Evolutionary conservation across 2,329 filamentous ascomycete species (phyloP).

Genomic region (Ophiocordyceps australis): DNA sequence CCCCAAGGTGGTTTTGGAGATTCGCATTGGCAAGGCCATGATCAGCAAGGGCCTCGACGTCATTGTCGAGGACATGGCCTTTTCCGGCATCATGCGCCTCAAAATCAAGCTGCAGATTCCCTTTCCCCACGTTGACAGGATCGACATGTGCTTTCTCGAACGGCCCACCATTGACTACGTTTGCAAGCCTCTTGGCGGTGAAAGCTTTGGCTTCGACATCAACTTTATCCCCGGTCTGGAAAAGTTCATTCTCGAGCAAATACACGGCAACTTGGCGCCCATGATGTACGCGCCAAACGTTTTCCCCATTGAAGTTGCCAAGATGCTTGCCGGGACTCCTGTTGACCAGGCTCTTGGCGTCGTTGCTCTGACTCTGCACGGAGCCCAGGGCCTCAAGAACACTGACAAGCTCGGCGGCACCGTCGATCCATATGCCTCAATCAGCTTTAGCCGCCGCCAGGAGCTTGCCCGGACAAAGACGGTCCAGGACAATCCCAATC

Average conservation of each 20-base stretch:
- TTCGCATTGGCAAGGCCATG: slow-evolving; percentile 87
- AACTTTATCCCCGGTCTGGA: slow-evolving; percentile 96
- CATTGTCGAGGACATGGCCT: slow-evolving; percentile 96
- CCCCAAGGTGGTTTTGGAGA: slow-evolving; percentile 88
- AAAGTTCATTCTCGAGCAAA: slow-evolving; percentile 85
- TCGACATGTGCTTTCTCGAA: slow-evolving; percentile 90
- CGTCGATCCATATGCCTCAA: slow-evolving; percentile 72
- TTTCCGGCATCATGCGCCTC: slow-evolving; percentile 85
- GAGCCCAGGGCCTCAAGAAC: slow-evolving; percentile 85
- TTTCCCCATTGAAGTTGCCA: slow-evolving; percentile 95
- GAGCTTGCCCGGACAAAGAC: slow-evolving; percentile 81
- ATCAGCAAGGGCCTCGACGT: slow-evolving; percentile 94
- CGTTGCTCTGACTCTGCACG: slow-evolving; percentile 76
- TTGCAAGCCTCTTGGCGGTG: slow-evolving; percentile 91
- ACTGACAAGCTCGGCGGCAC: slow-evolving; percentile 84
- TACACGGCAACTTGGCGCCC: slow-evolving; percentile 79
- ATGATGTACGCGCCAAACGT: slow-evolving; percentile 99
- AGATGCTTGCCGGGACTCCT: slow-evolving; percentile 87
- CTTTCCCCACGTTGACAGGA: slow-evolving; percentile 85
- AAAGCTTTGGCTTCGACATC: slow-evolving; percentile 93
- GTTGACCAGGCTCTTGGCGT: slow-evolving; percentile 95
- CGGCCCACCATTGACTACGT: slow-evolving; percentile 87
- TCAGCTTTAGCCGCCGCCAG: slow-evolving; percentile 70
- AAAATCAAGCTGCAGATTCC: slow-evolving; percentile 95
- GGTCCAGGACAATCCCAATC: slow-evolving; percentile 66